Evolutionary conservation across 257 asterid species (phyloP), one percentile per base, ranked within the genome.

Genomic region (Scutellaria baicalensis): DNA sequence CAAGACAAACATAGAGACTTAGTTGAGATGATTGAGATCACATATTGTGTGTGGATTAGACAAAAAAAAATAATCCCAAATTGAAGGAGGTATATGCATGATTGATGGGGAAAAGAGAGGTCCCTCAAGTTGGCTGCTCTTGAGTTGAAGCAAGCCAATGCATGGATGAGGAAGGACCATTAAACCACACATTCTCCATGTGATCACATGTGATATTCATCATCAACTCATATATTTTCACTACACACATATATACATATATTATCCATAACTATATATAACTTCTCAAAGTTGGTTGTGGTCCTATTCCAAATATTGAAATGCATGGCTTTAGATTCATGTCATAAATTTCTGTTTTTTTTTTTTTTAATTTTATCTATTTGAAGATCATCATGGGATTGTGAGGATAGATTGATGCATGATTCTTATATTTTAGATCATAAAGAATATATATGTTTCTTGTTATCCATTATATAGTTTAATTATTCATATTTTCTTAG

Each of bases 191-290:
- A 75, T 63, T 71, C 77, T 81, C 83, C 87, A 83, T 77, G 87
- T 83, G 87, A 83, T 77, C 2, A 75, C 87, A 83, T 77, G 84
- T 83, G 87, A 77, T n/a, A n/a, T n/a, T n/a, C n/a, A n/a, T n/a
- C n/a, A n/a, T n/a, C n/a, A n/a, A n/a, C 74, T 16, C 51, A 45
- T 50, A 27, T 61, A 11, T 43, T 62, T 63, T 54, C 36, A 39
- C 31, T n/a, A 66, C 14, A n/a, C n/a, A n/a, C n/a, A 17, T 42
- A 12, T n/a, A 49, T 44, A 16, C 6, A 6, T 12, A 18, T 40
- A 16, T 62, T 36, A 60, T 72, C 38, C 40, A 59, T 59, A 33
- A 14, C 54, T 39, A 10, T 49, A 51, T 39, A 10, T 49, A 51
- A 36, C 17, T 7, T 20, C 16, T 62, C 16, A 59, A 20, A 17